A percentile compares a stretch with the other conserved stretches of the same genome.
phyloP scores from a whole-genome alignment of 1,284 basidiomycete species.

The Ganoderma resinaceum region DNA sequence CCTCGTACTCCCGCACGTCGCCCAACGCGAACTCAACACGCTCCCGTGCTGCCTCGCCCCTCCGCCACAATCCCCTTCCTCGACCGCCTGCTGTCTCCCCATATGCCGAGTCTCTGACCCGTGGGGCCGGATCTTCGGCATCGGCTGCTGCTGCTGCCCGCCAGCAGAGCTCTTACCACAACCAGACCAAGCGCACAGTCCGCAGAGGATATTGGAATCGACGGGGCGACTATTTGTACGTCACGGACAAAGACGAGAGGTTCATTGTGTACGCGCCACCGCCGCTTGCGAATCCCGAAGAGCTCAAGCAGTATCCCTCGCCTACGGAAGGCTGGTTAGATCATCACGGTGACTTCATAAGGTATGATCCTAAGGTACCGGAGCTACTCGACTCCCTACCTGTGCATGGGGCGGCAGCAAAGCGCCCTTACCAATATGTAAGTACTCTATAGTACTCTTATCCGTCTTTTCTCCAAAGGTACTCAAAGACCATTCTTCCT shows the following conservation, averaged over 20 bases:
- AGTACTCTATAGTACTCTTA: slow-evolving; percentile 34
- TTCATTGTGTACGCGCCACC: slow-evolving; percentile 70
- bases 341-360: slow-evolving; percentile 49
- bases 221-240: slow-evolving; percentile 68
- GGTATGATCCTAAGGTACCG: slow-evolving; percentile 50
- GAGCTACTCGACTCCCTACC: slow-evolving; percentile 68
- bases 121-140: slow-evolving; percentile 31
- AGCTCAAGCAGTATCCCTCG: slow-evolving; percentile 63
- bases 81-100: slow-evolving; percentile 32
- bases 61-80: slow-evolving; percentile 37
- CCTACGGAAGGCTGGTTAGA: slow-evolving; percentile 60
- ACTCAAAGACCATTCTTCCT: background rate
- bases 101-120: slow-evolving; percentile 24
- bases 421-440: slow-evolving; percentile 63
- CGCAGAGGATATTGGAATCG: slow-evolving; percentile 72
- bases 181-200: slow-evolving; percentile 27
- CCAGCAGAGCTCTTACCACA: slow-evolving; percentile 11
- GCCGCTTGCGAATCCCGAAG: slow-evolving; percentile 56
- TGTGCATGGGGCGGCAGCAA: slow-evolving; percentile 55
- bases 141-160: slow-evolving; percentile 38
- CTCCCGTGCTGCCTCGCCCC: slow-evolving; percentile 21
- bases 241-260: slow-evolving; percentile 48
- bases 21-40: slow-evolving; percentile 23
- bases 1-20: slow-evolving; percentile 22
- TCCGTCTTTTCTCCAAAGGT: background rate